These are phyloP conservation scores for Phytopythium ostracodes DNA, from an alignment of 352 stramenopile species.

Conservation along the genomic window DNA sequence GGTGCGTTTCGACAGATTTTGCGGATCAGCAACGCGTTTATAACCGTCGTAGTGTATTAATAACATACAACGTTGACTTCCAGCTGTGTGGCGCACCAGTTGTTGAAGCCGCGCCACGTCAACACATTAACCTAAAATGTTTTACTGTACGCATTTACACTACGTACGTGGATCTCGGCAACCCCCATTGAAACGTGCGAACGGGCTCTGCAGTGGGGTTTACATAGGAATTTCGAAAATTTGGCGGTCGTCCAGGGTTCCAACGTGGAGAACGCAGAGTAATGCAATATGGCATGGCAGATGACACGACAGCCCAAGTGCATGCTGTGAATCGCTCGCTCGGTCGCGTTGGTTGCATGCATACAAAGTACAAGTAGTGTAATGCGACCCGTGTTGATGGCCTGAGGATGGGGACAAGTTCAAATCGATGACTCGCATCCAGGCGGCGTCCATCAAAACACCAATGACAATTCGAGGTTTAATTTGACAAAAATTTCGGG, in stretches of 20 bases:
- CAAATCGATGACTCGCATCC: constrained; percentile 8
- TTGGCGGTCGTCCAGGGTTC: neutral
- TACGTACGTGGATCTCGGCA: no score
- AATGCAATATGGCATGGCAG: neutral
- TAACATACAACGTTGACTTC: neutral
- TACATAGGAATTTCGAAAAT: neutral
- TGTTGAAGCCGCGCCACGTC: neutral
- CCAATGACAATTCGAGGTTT: neutral
- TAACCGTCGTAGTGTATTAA: no score
- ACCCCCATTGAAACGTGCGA: neutral
- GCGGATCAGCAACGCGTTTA: neutral
- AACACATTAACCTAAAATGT: no score
- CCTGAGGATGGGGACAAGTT: neutral
- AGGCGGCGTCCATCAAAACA: neutral
- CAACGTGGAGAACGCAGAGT: no score
- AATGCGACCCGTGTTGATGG: no score
- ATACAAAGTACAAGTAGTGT: neutral
- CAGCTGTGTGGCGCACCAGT: neutral
- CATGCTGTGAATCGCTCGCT: constrained; percentile 1
- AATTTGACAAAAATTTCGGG: neutral
- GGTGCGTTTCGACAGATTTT: neutral
- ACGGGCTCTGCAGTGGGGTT: neutral
- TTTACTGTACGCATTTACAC: no score
- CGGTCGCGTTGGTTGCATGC: neutral
- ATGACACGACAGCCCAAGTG: neutral